Evolutionary conservation across 2,329 filamentous ascomycete genomes (phyloP).

Genomic region (Fusarium sp.): DNA sequence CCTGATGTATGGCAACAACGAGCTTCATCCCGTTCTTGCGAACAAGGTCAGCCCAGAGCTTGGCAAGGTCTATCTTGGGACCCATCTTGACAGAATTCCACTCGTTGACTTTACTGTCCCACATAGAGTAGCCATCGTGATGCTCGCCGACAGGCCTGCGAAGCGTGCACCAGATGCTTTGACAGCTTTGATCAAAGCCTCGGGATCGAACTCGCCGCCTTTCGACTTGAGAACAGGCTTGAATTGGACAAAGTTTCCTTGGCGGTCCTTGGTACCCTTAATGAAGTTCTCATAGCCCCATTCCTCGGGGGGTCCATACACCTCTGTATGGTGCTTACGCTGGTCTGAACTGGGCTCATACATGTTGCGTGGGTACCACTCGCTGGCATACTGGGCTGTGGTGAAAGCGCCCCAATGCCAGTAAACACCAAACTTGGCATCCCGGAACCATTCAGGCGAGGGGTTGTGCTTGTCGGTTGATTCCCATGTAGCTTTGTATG

Average conservation of each 20-base stretch:
- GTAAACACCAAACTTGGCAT: constrained; percentile 30
- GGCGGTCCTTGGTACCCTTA: constrained; percentile 10
- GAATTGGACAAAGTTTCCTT: constrained; percentile 18
- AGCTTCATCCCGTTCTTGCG: constrained; percentile 27
- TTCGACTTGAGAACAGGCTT: constrained; percentile 8
- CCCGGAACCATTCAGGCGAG: constrained; percentile 27
- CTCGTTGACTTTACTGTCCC: constrained; percentile 26
- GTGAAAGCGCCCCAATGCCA: constrained; percentile 37
- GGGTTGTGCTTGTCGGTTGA: constrained; percentile 27
- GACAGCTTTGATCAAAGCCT: constrained; percentile 16
- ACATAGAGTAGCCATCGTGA: constrained; percentile 31
- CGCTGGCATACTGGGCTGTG: constrained; percentile 20
- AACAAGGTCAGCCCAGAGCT: constrained; percentile 12
- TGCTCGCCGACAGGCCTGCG: constrained; percentile 24
- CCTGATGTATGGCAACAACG: constrained; percentile 27
- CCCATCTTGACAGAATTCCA: constrained; percentile 26
- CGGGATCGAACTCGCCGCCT: constrained; percentile 14
- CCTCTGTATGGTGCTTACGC: constrained; percentile 11
- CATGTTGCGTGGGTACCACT: constrained; percentile 34
- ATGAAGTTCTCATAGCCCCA: constrained; percentile 27
- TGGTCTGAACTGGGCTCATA: constrained; percentile 22
- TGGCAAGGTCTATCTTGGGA: constrained; percentile 18
- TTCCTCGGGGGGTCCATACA: constrained; percentile 17
- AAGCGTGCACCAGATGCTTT: constrained; percentile 23
- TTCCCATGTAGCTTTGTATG: constrained; percentile 29